Percentiles rank a stretch among this genome's conserved stretches.
Conservation (phyloP, 768 basidiomycete genomes). For the Podaxis sp. region DNA sequence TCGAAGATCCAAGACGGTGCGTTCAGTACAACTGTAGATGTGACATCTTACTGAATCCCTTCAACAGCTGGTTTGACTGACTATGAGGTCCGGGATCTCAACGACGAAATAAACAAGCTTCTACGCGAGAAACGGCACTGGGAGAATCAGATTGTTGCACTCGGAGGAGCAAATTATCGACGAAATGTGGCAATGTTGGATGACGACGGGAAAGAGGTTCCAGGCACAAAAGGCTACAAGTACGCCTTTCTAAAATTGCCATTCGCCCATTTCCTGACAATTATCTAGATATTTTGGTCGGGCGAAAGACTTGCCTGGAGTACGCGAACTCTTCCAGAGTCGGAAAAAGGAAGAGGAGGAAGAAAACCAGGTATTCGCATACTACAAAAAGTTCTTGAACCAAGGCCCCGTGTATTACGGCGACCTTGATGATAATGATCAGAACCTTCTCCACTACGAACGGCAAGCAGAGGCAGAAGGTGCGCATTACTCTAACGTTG, state of each 20-base stretch:
- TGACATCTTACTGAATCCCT: background rate
- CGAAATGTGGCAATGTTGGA: conserved; percentile 93
- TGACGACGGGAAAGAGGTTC: conserved; percentile 94
- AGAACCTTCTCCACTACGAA: conserved; percentile 71
- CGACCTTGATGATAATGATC: conserved; percentile 80
- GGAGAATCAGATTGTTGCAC: conserved; percentile 96
- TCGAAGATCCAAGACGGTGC: conserved; percentile 95
- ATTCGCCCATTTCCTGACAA: background rate
- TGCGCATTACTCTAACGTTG: conserved; percentile 30
- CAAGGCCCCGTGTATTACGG: conserved; percentile 91
- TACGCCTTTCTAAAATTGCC: conserved; percentile 32
- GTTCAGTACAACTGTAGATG: conserved; percentile 24
- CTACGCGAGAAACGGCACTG: conserved; percentile 95
- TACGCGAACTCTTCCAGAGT: conserved; percentile 90
- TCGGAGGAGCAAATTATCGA: conserved; percentile 95
- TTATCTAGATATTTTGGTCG: conserved; percentile 87
- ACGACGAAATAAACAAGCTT: conserved; percentile 96
- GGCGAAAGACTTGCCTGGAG: conserved; percentile 93
- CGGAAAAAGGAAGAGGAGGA: conserved; percentile 87
- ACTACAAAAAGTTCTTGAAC: conserved; percentile 86
- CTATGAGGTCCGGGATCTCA: conserved; percentile 94
- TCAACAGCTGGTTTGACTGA: conserved; percentile 83
- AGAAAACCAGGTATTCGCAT: conserved; percentile 72
- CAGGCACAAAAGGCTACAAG: conserved; percentile 98
- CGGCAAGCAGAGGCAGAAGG: conserved; percentile 70